phyloP scores from a whole-genome alignment of 176 grass and related monocot genomes.

The Carex kokanica region DNA sequence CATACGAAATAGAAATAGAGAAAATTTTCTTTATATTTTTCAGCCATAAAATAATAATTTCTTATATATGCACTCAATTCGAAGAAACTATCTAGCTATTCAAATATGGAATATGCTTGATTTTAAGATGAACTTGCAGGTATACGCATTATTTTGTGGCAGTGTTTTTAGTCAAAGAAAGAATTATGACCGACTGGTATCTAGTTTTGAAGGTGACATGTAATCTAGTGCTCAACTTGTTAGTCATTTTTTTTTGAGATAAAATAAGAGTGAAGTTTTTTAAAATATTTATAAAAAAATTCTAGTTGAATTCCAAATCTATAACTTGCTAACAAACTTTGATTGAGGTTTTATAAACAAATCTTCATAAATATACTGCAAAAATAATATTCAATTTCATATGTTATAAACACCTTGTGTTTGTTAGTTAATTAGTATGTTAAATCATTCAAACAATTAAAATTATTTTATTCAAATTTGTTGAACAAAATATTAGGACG shows the following conservation, averaged over 20 bases:
- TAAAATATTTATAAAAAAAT: too few relatives aligned
- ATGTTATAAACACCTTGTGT: not conserved
- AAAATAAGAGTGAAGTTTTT: too few relatives aligned
- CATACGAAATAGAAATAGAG: not conserved
- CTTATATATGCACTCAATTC: not conserved
- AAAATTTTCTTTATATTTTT: not conserved
- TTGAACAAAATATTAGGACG: not conserved
- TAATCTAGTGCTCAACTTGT: not conserved
- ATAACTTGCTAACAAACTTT: not conserved
- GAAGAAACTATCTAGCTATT: not conserved
- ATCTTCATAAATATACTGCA: not conserved
- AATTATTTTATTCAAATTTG: not conserved
- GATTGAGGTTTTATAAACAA: not conserved
- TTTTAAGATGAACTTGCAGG: not conserved
- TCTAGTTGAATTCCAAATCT: too few relatives aligned
- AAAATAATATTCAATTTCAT: not conserved
- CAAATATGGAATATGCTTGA: not conserved
- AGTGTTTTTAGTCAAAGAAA: not conserved
- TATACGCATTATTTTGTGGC: not conserved
- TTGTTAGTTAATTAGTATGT: not conserved
- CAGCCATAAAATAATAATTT: not conserved
- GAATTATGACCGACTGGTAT: not conserved
- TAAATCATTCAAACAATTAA: not conserved
- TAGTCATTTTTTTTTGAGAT: too few relatives aligned
- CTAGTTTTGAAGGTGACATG: not conserved